Conservation (phyloP, 768 basidiomycete genomes). For the Phanerochaete sordida region DNA sequence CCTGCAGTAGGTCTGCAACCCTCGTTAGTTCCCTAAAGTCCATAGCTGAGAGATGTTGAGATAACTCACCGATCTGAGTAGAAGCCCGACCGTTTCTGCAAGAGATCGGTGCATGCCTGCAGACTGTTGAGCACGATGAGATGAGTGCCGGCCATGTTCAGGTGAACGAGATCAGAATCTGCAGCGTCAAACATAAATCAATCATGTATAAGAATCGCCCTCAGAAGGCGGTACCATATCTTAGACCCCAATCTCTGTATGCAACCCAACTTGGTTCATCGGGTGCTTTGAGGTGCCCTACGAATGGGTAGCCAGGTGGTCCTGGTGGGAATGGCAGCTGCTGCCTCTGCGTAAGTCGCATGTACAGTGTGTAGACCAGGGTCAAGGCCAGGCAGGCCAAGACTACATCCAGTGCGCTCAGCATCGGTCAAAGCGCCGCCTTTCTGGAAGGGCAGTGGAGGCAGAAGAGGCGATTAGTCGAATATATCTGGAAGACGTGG, state of each 20-base stretch:
- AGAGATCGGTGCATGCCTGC: slow-evolving; percentile 14
- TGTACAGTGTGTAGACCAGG: neutral
- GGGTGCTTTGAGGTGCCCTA: neutral
- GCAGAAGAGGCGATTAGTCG: too few species aligned
- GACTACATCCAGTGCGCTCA: too few species aligned
- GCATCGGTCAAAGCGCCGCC: too few species aligned
- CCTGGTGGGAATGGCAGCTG: neutral
- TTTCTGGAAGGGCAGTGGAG: too few species aligned
- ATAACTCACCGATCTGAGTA: slow-evolving; percentile 16
- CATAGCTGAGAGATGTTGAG: neutral
- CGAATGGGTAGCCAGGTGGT: neutral
- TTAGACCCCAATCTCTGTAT: neutral
- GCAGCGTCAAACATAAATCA: neutral
- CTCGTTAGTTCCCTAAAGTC: too few species aligned
- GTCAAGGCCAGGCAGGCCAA: too few species aligned
- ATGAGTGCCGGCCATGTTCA: slow-evolving; percentile 10
- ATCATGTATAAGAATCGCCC: too few species aligned
- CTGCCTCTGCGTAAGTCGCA: neutral
- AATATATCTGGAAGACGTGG: too few species aligned
- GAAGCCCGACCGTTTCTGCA: slow-evolving; percentile 17
- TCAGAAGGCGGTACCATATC: neutral
- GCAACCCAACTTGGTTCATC: neutral
- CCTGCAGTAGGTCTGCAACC: neutral
- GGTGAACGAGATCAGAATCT: slow-evolving; percentile 17
- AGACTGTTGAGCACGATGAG: slow-evolving; percentile 15